phyloP scores from a whole-genome alignment of 208 protist species.

The Acanthamoeba castellanii region DNA sequence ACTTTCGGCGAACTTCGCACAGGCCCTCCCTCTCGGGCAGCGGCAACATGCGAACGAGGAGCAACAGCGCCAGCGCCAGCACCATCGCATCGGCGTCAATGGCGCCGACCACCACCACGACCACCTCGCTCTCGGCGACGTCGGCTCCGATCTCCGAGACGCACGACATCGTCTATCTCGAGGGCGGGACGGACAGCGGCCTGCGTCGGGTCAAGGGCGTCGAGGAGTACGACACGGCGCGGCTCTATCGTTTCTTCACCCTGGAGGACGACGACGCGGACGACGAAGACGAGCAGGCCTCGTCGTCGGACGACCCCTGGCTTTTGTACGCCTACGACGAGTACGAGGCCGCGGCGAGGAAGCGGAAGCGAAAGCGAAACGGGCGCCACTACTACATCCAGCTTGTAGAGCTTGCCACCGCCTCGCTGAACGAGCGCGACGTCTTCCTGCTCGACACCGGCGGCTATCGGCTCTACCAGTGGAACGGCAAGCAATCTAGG shows the following conservation, averaged over 20 bases:
- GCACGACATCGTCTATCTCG: slow-evolving; percentile 5
- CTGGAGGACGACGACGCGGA: not conserved
- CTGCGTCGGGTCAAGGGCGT: slow-evolving; percentile 5
- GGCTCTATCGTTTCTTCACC: slow-evolving; percentile 31
- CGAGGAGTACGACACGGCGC: not conserved
- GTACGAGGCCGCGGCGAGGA: not conserved
- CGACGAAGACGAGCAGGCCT: not conserved
- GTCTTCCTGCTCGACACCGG: slow-evolving; percentile 58
- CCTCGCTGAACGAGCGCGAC: slow-evolving; percentile 5
- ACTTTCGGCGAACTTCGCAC: not conserved
- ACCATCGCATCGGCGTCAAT: not conserved
- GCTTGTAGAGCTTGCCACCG: not conserved
- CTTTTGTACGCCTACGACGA: not conserved
- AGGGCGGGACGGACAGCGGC: slow-evolving; percentile 10
- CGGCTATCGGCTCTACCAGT: slow-evolving; percentile 35
- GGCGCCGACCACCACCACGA: not conserved
- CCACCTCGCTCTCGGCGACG: not conserved
- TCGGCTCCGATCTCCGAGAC: not conserved
- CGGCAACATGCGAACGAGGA: not conserved
- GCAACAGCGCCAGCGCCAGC: not conserved
- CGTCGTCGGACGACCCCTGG: not conserved
- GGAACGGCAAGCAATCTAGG: slow-evolving; percentile 30
- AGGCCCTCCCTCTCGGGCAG: not conserved
- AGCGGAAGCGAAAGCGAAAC: not conserved
- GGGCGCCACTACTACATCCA: slow-evolving; percentile 8